Evolutionary conservation across 1,284 basidiomycete species (phyloP), one percentile per base, ranked within the genome.

Genomic region (Apiotrichum laibachii): DNA sequence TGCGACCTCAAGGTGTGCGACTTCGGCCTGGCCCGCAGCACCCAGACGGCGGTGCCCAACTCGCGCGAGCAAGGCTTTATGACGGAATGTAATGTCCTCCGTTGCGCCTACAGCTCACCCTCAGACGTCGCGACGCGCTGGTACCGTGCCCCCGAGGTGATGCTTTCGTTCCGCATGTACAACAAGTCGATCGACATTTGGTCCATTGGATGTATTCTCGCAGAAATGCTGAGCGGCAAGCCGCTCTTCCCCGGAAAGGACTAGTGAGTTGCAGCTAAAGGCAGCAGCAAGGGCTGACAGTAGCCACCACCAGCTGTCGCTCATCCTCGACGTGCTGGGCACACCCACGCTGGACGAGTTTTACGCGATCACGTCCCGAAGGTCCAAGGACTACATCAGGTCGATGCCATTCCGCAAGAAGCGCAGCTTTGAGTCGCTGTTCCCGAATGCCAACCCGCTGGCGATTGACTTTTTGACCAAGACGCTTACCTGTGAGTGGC

Each of bases 101-200:
- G 7, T 13, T 4, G 12, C 11, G 15, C 6, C 43, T 10, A n/a
- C 1, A 21, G 19, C 53, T 62, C 49, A 62, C 44, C 19, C 9
- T 40, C 91, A 85, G 94, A 95, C 72, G 92, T 96, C 49, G 92
- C 93, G 5, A 96, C 92, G 13, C 80, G 89, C 54, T 82, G 81
- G 92, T 95, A 95, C 72, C 86, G 93, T 45, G 92, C 92, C 0
- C 92, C 92, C 1, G 92, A 95, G 76, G 92, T 95, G 79, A 95
- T 96, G 93, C 82, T 96, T 59, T 94, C 92, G 4, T 95, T 96
- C 82, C 92, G 93, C 75, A 89, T 93, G 78, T 96, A 96, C 80
- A 93, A 91, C 57, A 93, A 93, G 80, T 87, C 90, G 34, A 92
- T 94, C 69, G 91, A 93, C 69, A 85, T 94, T 18, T 96, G 94